phyloP scores from a whole-genome alignment of 257 asterid genomes.

The Thymus quinquecostatus region DNA sequence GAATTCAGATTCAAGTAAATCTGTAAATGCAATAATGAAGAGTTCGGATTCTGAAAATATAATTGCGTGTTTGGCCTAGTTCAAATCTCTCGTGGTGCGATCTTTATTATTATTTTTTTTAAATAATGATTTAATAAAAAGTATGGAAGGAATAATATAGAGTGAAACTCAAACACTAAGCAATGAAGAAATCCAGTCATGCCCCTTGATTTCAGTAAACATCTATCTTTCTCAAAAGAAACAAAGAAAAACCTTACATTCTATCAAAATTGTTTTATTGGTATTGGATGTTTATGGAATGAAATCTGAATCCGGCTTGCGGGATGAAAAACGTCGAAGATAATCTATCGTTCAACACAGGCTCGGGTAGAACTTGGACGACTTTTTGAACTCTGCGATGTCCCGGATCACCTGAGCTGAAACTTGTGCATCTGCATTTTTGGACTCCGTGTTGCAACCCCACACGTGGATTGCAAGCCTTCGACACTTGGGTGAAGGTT shows the following conservation, averaged over 20 bases:
- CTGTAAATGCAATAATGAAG: no score
- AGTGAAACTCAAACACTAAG: no score
- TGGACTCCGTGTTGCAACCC: slow-evolving; percentile 77
- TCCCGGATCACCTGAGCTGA: slow-evolving; percentile 62
- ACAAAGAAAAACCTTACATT: background rate
- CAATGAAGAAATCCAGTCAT: background rate
- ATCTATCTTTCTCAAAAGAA: background rate
- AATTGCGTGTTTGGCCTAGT: no score
- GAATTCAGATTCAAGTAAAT: no score
- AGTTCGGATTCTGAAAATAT: no score
- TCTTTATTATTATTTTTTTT: no score
- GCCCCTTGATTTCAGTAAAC: background rate
- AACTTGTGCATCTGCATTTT: slow-evolving; percentile 39
- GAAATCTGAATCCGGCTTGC: no score
- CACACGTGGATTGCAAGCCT: slow-evolving; percentile 87
- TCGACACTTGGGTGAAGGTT: slow-evolving; percentile 84
- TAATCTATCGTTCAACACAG: slow-evolving; percentile 44
- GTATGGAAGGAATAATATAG: no score
- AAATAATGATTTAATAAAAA: no score
- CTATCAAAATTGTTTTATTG: background rate
- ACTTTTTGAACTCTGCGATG: slow-evolving; percentile 59
- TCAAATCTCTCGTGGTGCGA: no score
- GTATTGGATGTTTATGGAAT: background rate
- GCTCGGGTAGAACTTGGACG: slow-evolving; percentile 68
- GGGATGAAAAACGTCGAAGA: background rate